Evolutionary conservation across 805 yeast species (phyloP), one percentile per base, ranked within the genome.

Genomic region (Zygoascus biomembranicola): DNA sequence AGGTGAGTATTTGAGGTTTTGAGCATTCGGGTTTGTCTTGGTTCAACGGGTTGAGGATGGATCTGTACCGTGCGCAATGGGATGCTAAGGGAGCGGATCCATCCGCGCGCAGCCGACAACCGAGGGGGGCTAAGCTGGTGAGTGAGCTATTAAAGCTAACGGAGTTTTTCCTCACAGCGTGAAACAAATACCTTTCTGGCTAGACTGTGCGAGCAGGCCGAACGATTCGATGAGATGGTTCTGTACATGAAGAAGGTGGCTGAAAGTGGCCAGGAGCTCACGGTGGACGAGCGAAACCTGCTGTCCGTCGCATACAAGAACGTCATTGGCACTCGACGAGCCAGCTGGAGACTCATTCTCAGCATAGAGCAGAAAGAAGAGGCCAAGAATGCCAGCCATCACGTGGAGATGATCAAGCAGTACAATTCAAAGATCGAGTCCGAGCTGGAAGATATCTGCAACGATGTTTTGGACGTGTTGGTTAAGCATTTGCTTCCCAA

Each of bases 161-260:
- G 8, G 42, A 14, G n/a, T 37, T 37, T 39, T 37, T 37, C n/a
- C 37, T n/a, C n/a, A n/a, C n/a, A 57, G 62, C 53, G 62, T 53
- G 98, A 94, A 84, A 96, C 94, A 77, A 88, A 95, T 69, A 96
- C 94, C 66, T 92, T 90, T 76, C 84, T 92, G 71, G 99, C 99
- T 73, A 89, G 94, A 73, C 86, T 92, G 73, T 96, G 98, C 70
- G 98, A 92, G 78, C 99, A 94, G 79, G 98, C 99, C 69, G 99
- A 94, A 79, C 95, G 99, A 77, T 94, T 94, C 74, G 99, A 94
- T 78, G 99, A 94, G 77, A 94, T 94, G 99, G 99, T 94, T 68
- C 95, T 87, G 74, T 90, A 88, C 79, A 94, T 92, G 98, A 94
- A 92, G 77, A 87, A 89, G 57, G 97, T 58, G 92, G 96, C 67